Base-by-base conservation (phyloP, 2,329 filamentous ascomycete species). In the Verticillium dahliae region DNA sequence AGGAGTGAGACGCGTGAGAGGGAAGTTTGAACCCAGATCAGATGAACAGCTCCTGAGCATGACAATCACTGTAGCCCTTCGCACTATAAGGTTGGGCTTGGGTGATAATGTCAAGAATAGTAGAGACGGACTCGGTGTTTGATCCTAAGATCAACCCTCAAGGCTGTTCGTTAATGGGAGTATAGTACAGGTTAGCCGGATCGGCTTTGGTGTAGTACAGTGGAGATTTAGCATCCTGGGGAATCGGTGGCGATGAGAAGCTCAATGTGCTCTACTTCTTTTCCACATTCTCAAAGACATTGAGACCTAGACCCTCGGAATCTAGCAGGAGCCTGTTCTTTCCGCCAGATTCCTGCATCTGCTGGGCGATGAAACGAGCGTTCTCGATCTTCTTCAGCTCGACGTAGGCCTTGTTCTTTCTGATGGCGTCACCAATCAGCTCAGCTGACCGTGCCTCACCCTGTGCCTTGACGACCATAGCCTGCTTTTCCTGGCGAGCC, bases 361-460 rank as follows among this genome's bases (percentile, higher is more conserved):
- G 88, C 69, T 83, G 77, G n/a, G 95, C 95, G 76, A 99, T 96
- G 62, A 86, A 84, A 68, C 91, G 85, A 6, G 95, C 95, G 72
- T 97, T 99, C 81, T 99, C 95, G 71, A 99, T 96, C 84, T 96
- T 95, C 80, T 96, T 91, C 73, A 99, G 85, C 78, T 98, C 95
- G 66, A 99, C 87, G 76, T 99, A 99, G 67, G 92, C 90, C 80
- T 93, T 90, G 82, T 85, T 96, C 90, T 98, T 99, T 91, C 98
- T 99, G 87, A 99, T 96, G 65, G 95, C 95, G 60, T 99, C 95
- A 78, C 95, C 95, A 72, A 99, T 97, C 66, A 99, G 88, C 80
- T 99, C 93, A 56, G 95, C 95, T 45, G 95, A 98, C 67, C 95
- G 91, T 58, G 95, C 95, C 81, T 99, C 95, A 92, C 95, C 95